Base-by-base conservation (phyloP, 352 stramenopile genomes). In the Phytopythium delawarense region DNA sequence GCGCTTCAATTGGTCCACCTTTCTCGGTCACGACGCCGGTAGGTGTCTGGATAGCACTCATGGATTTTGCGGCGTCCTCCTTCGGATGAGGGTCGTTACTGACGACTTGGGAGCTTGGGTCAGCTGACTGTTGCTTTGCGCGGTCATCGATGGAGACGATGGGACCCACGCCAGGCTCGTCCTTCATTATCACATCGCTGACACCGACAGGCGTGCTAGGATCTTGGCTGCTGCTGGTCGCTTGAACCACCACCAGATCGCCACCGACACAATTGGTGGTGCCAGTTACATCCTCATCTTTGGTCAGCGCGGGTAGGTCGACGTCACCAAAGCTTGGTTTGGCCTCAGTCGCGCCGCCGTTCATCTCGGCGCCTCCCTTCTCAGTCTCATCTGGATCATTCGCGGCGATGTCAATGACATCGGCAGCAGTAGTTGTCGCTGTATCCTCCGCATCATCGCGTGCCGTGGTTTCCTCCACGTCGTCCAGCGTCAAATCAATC, bases 401-500 rank as follows among this genome's bases (percentile, higher is more conserved):
- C 18, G 15, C 40, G 13, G 54, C 25, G 11, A 53, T 39, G 20
- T 48, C 49, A 28, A 65, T 46, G 18, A 54, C 35, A 32, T 53
- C 37, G 18, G 48, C 40, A 11, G 18, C 12, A 4, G 35, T 20
- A 7, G 25, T 28, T 28, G 25, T 2, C 25, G 7, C 23, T n/a
- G 18, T 4, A 4, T 34, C 8, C 8, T 32, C 40, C 15, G 11
- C 23, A 3, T 44, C 34, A 12, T 57, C n/a, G 30, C 40, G 21
- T 16, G 40, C 4, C 30, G 23, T 21, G 7, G 15, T 7, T 21
- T 51, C 52, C 13, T 49, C 59, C 9, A 53, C 59, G 40, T 67
- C 50, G 20, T 72, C 64, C 20, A 50, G 60, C 16, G 69, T 74
- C 34, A 78, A 63, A 35, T 78, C 71, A 39, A 79, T 65, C 23